Evolutionary conservation across 805 yeast genomes (phyloP), one percentile per base, ranked within the genome.

Genomic region (Candida michaelii): DNA sequence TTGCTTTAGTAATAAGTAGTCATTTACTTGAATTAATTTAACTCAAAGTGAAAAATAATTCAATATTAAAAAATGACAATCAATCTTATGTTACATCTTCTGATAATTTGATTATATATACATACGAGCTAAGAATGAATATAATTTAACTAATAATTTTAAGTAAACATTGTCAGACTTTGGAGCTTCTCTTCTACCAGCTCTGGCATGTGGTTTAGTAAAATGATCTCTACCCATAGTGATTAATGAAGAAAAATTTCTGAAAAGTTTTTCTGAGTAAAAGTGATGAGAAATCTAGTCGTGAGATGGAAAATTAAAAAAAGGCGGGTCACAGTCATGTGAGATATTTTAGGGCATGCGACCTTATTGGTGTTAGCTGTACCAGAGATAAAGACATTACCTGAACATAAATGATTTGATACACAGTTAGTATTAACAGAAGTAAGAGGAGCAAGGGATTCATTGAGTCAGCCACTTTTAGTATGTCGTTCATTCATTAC

Each of bases 71-170:
- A 21, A 25, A 25, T 25, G 29, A 25, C 29, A 25, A 12, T 25
- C 35, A 31, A 31, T 24, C 25, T 31, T 33, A 19, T 21, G 21
- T 34, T 25, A 34, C 37, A 16, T 34, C 37, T 27, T 36, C 32
- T 17, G 19, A 14, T 17, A 27, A 27, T 10, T 33, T 18, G 12
- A 4, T 29, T 40, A 33, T 34, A 30, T 36, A 54, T 74, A 88
- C 96, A 76, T 87, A 88, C 99, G 97, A 80, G 98, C 96, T 78
- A 93, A 83, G 95, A 89, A 93, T 72, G 97, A 77, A 89, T 90
- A 93, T 66, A 93, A 82, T 85, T 91, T 91, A 75, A 91, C 98
- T 77, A 93, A 85, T 72, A 93, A 78, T 78, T 85, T 86, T 79
- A 93, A 82, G 97, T 93, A 93, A 79, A 90, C 97, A 74, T 93